Base-by-base conservation (phyloP, 495 filamentous ascomycete species). In the Aspergillus haitiensis region DNA sequence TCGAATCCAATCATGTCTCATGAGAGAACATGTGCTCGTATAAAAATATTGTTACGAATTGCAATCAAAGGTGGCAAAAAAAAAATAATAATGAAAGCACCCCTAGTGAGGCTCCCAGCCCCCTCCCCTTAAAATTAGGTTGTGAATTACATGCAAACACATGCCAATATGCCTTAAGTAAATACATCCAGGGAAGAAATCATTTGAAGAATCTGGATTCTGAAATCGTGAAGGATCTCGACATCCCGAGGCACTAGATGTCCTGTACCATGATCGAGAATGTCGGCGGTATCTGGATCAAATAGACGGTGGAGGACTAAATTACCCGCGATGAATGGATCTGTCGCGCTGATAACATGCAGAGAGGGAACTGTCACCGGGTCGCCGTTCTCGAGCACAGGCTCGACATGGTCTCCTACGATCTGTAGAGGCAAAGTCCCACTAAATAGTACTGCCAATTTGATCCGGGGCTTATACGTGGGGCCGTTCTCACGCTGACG, bases 231-330 rank as follows among this genome's bases (percentile, higher is more conserved):
- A 7, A 82, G 70, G 13, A 76, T 81, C 60, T 81, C 68, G 36
- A 71, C 74, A 42, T 78, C 78, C 46, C 83, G 72, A 0, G 81
- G 82, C 16, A 84, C 73, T 9, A 78, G 75, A 70, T 84, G 82
- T 1, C 83, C 82, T 7, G 78, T 74, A 2, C 80, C 82, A 59
- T 85, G 82, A 64, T 85, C 83, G 55, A 83, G 85, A 27, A 84
- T 67, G 49, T 73, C 68, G 3, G 82, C 78, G 2, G 51, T 70
- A 33, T 80, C 75, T 1, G 63, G 60, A 52, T 72, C 67, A 36
- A 82, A 87, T 31, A 83, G 64, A 64, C 86, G 85, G 68, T 80
- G 84, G 6, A 86, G 66, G 16, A 80, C 79, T 57, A 86, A 73
- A 1, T 79, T 75, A 0, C 73, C 78, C 40, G 75, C 68, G 0